phyloP scores from a whole-genome alignment of 1,284 basidiomycete genomes.

The Ceratobasidium sp. region DNA sequence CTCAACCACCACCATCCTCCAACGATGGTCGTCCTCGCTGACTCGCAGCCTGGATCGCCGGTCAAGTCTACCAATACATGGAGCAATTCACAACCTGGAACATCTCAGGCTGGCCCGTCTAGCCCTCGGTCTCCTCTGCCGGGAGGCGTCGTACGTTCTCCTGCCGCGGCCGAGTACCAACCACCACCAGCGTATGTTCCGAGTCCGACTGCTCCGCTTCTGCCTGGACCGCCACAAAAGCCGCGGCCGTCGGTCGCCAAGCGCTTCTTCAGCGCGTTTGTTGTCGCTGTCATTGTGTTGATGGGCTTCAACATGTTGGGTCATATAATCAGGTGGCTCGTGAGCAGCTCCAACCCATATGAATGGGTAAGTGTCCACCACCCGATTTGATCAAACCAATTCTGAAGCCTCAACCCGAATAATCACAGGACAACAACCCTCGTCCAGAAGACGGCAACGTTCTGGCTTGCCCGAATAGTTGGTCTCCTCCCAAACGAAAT shows the following conservation, averaged over 20 bases:
- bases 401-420: not conserved
- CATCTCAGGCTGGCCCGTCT: conserved; percentile 38
- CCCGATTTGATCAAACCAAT: not conserved
- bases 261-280: conserved; percentile 32
- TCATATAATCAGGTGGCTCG: not conserved
- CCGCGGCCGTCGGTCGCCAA: conserved; percentile 28
- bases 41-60: conserved; percentile 36
- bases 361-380: conserved; percentile 21
- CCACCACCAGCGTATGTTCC: conserved; percentile 37
- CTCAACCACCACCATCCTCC: conserved; percentile 30
- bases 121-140: conserved; percentile 4
- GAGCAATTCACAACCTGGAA: conserved; percentile 16
- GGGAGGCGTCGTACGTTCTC: conserved; percentile 9
- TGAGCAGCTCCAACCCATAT: not conserved
- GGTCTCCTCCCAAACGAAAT: not conserved
- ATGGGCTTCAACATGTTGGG: not conserved
- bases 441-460: conserved; percentile 28
- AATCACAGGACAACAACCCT: conserved; percentile 35
- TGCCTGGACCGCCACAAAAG: conserved; percentile 43
- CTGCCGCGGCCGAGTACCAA: not conserved
- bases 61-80: conserved; percentile 23
- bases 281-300: conserved; percentile 6
- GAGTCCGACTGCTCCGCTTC: conserved; percentile 20
- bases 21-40: conserved; percentile 37
- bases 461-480: conserved; percentile 4